Evolutionary conservation across 805 yeast genomes (phyloP), one percentile per base, ranked within the genome.

Genomic region (Candida sithepensis): DNA sequence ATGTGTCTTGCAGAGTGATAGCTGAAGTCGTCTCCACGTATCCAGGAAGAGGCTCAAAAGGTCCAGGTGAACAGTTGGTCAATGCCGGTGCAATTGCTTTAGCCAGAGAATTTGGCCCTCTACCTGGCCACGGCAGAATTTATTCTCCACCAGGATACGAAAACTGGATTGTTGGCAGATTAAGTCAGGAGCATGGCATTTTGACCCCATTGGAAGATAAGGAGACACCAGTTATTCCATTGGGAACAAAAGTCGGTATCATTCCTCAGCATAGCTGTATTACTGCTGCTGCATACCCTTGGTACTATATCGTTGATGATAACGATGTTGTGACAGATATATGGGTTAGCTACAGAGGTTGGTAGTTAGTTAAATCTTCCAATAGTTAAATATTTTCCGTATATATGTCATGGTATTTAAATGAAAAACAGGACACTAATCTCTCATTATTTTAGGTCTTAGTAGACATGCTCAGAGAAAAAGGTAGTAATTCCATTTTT

Each of bases 151-250:
- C 65, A 13, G 68, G 69, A 1, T 78, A 70, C 55, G 77, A 74
- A 6, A 68, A 73, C 40, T 86, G 91, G 91, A 63, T 65, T 41
- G 79, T 87, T 12, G 85, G 81, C 32, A 72, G 90, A 54, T 64
- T 87, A 41, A 79, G 87, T 47, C 94, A 87, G 62, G 95, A 87
- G 58, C 95, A 87, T 60, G 95, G 94, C 10, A 81, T 87, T 37
- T 64, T 86, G 42, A 70, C 67, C n/a, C 82, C 87, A 2, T 53
- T 61, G 14, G 62, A 60, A 6, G 42, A 42, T 4, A 45, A 58
- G 2, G 53, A 58, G 13, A 60, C 69, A 16, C 48, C 65, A 38
- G 62, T 79, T 57, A 68, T 79, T 21, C 82, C 82, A 21, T 53
- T 67, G 28, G 89, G 89, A 1, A 71, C 81, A 1, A 73, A 75